Base-by-base conservation (phyloP, 805 yeast species). In the Nakazawaea populi region DNA sequence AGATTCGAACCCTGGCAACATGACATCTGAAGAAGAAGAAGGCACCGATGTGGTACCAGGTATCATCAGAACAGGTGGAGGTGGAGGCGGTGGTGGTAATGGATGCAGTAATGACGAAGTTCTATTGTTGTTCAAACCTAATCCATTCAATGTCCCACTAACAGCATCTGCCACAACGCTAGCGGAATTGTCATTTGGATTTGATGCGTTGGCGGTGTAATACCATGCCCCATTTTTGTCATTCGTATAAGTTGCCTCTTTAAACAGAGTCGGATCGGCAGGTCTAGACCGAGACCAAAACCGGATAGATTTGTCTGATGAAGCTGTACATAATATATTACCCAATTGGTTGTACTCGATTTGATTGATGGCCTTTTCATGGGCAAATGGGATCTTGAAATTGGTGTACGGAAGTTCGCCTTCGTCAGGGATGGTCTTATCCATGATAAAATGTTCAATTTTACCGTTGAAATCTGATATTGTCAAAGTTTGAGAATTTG, bases 261-360 rank as follows among this genome's bases (percentile, higher is more conserved):
- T 80, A 70, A 81, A 89, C 3, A 88, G 87, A 61, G 78, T 79
- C 0, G 89, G 86, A 69, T 94, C 99, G 58, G 84, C 85, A 1
- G 97, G 97, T 62, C 96, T 76, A 1, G 96, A 86, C 47, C 99
- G 75, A 32, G 91, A 82, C 99, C 99, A 94, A 68, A 95, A 88
- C 51, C 97, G 71, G 28, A 96, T 88, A 5, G 95, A 82, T 62
- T 94, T 80, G 66, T 94, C 99, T 52, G 94, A 89, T 18, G 97
- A 92, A 0, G 97, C 98, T 6, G 97, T 83, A 50, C 95, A 83
- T 36, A 94, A 71, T 47, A 92, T 71, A 67, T 94, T 97, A 4
- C 99, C 99, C 59, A 87, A 72, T 2, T 98, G 98, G 67, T 91
- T 97, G 63, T 90, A 94, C 54, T 91, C 92, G 51, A 94, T 66